phyloP scores from a whole-genome alignment of 1,139 yeast species.

The Blastobotrys capitulatus region DNA sequence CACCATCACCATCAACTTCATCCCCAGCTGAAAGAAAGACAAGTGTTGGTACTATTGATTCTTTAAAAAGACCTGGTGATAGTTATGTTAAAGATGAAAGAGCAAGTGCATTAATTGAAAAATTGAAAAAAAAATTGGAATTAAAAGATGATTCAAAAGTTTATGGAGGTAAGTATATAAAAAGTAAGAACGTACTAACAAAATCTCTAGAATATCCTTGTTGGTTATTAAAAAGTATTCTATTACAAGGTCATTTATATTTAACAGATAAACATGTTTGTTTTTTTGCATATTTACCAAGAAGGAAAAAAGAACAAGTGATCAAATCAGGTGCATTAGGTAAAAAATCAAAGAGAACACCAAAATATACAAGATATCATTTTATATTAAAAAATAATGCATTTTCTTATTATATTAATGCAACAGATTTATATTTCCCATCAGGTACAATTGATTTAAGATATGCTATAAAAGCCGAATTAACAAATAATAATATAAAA shows the following conservation, averaged over 20 bases:
- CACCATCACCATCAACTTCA: neutral
- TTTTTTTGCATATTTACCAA: slow-evolving; percentile 79
- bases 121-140: slow-evolving; percentile 24
- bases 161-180: slow-evolving; percentile 23
- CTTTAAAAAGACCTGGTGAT: neutral
- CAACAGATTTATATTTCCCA: slow-evolving; percentile 83
- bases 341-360: slow-evolving; percentile 28
- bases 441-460: slow-evolving; percentile 65
- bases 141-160: slow-evolving; percentile 25
- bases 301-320: slow-evolving; percentile 32
- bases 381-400: slow-evolving; percentile 68
- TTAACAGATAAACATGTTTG: slow-evolving; percentile 59
- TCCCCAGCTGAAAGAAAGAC: neutral
- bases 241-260: slow-evolving; percentile 80
- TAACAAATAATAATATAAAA: slow-evolving; percentile 34
- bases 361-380: slow-evolving; percentile 53
- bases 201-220: slow-evolving; percentile 45
- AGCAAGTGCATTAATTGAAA: slow-evolving; percentile 26
- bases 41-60: slow-evolving; percentile 1
- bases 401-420: slow-evolving; percentile 59
- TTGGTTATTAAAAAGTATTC: slow-evolving; percentile 78
- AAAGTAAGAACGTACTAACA: neutral
- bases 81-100: slow-evolving; percentile 15
- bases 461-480: slow-evolving; percentile 56
- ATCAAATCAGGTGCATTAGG: slow-evolving; percentile 45